These are phyloP conservation scores for Cladophialophora immunda DNA, from an alignment of 2,329 filamentous ascomycete genomes.

Conservation along the genomic window DNA sequence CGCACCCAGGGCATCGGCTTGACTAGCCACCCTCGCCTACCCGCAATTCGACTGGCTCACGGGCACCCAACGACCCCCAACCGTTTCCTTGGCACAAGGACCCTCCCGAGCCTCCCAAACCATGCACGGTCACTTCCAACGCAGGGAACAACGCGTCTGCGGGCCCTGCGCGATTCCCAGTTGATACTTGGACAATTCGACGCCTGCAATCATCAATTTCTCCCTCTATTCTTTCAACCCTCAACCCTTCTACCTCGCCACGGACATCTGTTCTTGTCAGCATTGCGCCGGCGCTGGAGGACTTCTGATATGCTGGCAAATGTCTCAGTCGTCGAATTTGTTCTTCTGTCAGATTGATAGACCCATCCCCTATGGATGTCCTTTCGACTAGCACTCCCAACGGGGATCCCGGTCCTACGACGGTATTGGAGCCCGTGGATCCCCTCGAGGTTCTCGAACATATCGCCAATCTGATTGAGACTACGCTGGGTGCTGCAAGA, in stretches of 20 bases:
- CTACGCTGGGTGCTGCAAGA: slow-evolving; percentile 77
- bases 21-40: not conserved
- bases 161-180: slow-evolving; percentile 15
- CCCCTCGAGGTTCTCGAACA: slow-evolving; percentile 76
- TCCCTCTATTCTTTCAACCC: not conserved
- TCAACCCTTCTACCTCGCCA: slow-evolving; percentile 9
- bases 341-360: slow-evolving; percentile 10
- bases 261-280: slow-evolving; percentile 26
- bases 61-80: not conserved
- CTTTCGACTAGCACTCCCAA: slow-evolving; percentile 37
- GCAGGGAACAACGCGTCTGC: slow-evolving; percentile 1
- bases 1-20: not conserved
- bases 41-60: slow-evolving; percentile 5
- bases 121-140: slow-evolving; percentile 1
- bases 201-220: slow-evolving; percentile 16
- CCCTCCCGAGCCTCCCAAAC: not conserved
- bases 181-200: slow-evolving; percentile 12
- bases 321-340: slow-evolving; percentile 22
- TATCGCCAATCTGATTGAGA: slow-evolving; percentile 73
- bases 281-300: slow-evolving; percentile 38
- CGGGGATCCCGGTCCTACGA: slow-evolving; percentile 29
- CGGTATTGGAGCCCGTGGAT: slow-evolving; percentile 59
- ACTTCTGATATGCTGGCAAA: slow-evolving; percentile 30
- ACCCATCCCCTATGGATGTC: slow-evolving; percentile 38
- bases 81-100: slow-evolving; percentile 6